A percentile compares a stretch with the other conserved stretches of the same genome.
These are phyloP conservation scores for Botrytis tulipae DNA, from an alignment of 2,329 filamentous ascomycete species.

Conservation along the genomic window DNA sequence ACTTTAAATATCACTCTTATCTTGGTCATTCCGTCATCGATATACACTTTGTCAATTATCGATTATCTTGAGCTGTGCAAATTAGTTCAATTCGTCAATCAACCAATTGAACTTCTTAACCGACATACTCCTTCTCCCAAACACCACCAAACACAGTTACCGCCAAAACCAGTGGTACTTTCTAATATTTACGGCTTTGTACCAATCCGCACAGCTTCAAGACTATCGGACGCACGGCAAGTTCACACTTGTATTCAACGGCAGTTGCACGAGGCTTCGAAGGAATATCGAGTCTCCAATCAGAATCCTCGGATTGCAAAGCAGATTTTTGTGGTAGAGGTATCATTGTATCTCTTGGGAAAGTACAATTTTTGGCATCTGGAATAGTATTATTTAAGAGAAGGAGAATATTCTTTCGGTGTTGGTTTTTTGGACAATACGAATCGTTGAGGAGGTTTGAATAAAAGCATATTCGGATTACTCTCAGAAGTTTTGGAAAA, in stretches of 20 bases:
- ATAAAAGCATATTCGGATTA: neutral
- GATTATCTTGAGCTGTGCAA: neutral
- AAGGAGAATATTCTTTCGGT: neutral
- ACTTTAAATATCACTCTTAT: neutral
- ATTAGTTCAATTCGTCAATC: neutral
- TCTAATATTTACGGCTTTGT: neutral
- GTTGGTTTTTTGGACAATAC: neutral
- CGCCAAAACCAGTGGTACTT: neutral
- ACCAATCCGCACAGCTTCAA: neutral
- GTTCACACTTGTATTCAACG: neutral
- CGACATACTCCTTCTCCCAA: neutral
- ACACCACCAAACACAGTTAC: neutral
- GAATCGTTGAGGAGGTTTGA: neutral
- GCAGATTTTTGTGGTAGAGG: constrained; percentile 8
- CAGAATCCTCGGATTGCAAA: constrained; percentile 16
- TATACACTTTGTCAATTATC: neutral
- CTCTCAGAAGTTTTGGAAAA: neutral
- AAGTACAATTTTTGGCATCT: neutral
- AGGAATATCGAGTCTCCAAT: constrained; percentile 4
- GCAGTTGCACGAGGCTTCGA: neutral
- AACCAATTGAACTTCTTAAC: constrained; percentile 10
- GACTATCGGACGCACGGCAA: neutral
- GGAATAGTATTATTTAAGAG: neutral
- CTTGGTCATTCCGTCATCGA: constrained; percentile 3
- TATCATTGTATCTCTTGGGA: neutral